Base-by-base conservation (phyloP, 305 asterid species). In the Striga hermonthica region DNA sequence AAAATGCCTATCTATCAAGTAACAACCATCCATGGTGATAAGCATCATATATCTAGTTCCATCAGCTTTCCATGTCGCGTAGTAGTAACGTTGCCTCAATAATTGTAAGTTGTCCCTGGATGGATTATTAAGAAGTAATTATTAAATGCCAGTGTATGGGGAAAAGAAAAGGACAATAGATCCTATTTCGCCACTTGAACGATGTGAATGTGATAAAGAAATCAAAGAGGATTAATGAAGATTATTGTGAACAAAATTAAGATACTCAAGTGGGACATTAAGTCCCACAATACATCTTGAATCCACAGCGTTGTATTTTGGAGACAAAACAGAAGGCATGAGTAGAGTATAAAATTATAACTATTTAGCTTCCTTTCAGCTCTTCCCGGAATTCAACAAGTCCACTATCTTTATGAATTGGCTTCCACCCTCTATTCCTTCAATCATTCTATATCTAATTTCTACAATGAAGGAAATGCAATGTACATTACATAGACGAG, bases 1-100 rank as follows among this genome's bases (percentile, higher is more conserved):
- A 68, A 93, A 93, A 84, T 83, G 85, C 70, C 99, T 82, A 80
- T 93, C 97, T 71, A 90, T 65, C 78, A 93, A 77, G 82, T 90
- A 93, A 65, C 99, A 93, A 37, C 99, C 99, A 79, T 93, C 96
- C 84, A 81, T 72, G 55, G 97, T 93, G 76, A 93, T 90, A 62
- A 93, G 83, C 99, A 93, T 93, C 97, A 93, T 90, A 72, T 90
- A 93, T 79, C 99, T 86, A 37, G 99, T 93, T 65, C 99, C 99
- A 77, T 93, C 97, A 74, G 99, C 99, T 79, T 93, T 93, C 99
- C 99, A 93, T 37, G 99, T 93, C 11, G 99, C 97, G 55, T 90
- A 93, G 81, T 93, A 93, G 77, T 93, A 93, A 5, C 95, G 92
- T 62, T 93, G 99, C 82, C 95, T 84, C 75, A 93, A 79, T 72